Evolutionary conservation across 2,329 filamentous ascomycete genomes (phyloP), one percentile per base, ranked within the genome.

Genomic region (Penicillium verrucosum): DNA sequence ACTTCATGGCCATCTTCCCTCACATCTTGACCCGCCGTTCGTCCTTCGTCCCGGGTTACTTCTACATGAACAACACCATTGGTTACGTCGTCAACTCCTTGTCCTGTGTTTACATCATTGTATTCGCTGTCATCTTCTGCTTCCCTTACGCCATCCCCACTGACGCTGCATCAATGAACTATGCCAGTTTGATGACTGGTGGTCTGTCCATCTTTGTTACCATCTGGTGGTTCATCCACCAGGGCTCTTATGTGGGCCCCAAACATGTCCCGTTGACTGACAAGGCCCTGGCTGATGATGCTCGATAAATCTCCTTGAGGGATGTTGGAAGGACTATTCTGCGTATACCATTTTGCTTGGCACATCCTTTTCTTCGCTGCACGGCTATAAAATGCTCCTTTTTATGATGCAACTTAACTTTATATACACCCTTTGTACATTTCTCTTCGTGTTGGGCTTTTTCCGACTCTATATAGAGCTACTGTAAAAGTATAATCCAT

Each of bases 61-160:
- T 86, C 69, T 77, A 78, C 62, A 77, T 85, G 65, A 70, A 67
- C 49, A 80, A 82, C 9, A 73, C 67, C 5, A 67, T 77, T n/a
- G 83, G 83, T 1, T 79, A 73, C 40, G 58, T 72, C 2, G 65
- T 85, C 63, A 85, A 85, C 61, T 54, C 70, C 11, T 60, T 80
- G 5, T 75, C 81, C 7, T 80, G 82, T 16, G 63, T 80, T 40
- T 80, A 84, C 51, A 85, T 85, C 53, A 65, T 78, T 1, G 71
- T 83, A 21, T 85, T 85, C 61, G 76, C 82, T 51, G 73, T 83
- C n/a, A 80, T 86, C 56, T 86, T 82, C 70, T 85, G 82, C 65
- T 85, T 86, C 73, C 83, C 81, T 0, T 81, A 77, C 58, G 67
- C 72, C 0, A 61, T 81, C 48, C 77, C 80, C 11, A 75, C 78